Evolutionary conservation across 768 basidiomycete species (phyloP).

Genomic region (Tephrocybe rancida): DNA sequence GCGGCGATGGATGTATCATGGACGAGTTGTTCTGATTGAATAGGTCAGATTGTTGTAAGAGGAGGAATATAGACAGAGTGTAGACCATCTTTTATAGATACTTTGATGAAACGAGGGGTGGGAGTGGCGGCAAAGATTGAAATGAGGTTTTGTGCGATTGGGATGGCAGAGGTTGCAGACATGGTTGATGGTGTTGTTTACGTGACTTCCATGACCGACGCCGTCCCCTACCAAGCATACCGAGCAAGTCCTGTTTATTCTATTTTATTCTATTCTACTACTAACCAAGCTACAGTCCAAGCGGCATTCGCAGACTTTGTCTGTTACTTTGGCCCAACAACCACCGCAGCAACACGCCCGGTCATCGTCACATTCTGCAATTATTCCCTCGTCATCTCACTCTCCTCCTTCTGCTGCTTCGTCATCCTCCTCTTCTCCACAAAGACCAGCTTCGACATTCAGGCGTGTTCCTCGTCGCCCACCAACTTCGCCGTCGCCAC

Average conservation of each 20-base stretch:
- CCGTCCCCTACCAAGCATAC: slow-evolving; percentile 55
- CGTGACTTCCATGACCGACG: slow-evolving; percentile 26
- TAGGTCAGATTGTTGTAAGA: neutral
- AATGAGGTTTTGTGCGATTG: slow-evolving; percentile 58
- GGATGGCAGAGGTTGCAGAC: slow-evolving; percentile 77
- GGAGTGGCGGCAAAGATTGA: slow-evolving; percentile 61
- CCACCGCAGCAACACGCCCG: slow-evolving; percentile 22
- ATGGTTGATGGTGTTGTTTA: slow-evolving; percentile 37
- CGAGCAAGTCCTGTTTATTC: slow-evolving; percentile 31
- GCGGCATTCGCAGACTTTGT: slow-evolving; percentile 38
- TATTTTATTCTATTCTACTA: too few species aligned
- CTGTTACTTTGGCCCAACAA: slow-evolving; percentile 16
- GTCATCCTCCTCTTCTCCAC: slow-evolving; percentile 22
- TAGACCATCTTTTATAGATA: slow-evolving; percentile 76
- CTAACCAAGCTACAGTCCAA: slow-evolving; percentile 39
- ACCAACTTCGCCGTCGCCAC: slow-evolving; percentile 34
- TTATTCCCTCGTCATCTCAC: neutral
- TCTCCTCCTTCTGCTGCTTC: slow-evolving; percentile 7
- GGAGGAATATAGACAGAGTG: slow-evolving; percentile 13
- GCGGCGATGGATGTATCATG: slow-evolving; percentile 53
- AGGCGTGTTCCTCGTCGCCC: slow-evolving; percentile 47
- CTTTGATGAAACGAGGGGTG: slow-evolving; percentile 72
- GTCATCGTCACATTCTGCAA: neutral
- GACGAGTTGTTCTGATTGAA: slow-evolving; percentile 65
- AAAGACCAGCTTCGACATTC: neutral